Evolutionary conservation across 2,329 filamentous ascomycete species (phyloP).

Genomic region (Rhexocercosporidium sp.): DNA sequence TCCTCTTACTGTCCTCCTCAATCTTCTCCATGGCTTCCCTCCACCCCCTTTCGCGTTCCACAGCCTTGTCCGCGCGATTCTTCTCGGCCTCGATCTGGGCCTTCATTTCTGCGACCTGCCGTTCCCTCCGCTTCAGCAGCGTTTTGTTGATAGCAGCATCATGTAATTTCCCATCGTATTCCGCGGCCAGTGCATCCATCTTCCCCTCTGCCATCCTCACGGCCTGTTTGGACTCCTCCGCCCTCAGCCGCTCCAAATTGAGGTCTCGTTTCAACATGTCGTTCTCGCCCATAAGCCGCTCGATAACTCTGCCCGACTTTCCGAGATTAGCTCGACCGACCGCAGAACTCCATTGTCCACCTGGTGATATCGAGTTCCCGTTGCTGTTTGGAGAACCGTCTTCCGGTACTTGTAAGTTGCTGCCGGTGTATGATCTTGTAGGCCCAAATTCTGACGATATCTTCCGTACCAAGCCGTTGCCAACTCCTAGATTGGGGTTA

Average conservation of each 20-base stretch:
- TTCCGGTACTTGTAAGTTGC: constrained; percentile 17
- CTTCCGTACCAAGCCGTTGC: constrained; percentile 32
- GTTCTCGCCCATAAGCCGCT: constrained; percentile 80
- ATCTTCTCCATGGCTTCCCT: constrained; percentile 67
- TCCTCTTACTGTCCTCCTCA: constrained; percentile 61
- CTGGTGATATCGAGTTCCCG: constrained; percentile 13
- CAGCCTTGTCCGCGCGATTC: constrained; percentile 62
- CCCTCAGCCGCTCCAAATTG: constrained; percentile 65
- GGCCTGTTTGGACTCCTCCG: constrained; percentile 74
- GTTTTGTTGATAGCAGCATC: constrained; percentile 75
- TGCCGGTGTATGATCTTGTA: constrained; percentile 31
- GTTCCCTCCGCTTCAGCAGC: constrained; percentile 72
- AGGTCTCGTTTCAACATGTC: constrained; percentile 77
- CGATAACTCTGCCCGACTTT: constrained; percentile 80
- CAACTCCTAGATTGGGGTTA: constrained; percentile 28
- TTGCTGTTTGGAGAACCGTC: constrained; percentile 14
- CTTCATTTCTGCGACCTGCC: constrained; percentile 73
- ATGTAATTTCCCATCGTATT: constrained; percentile 72
- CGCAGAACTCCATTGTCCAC: constrained; percentile 63
- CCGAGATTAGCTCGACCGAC: constrained; percentile 73
- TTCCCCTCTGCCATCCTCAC: constrained; percentile 72
- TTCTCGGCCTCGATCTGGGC: constrained; percentile 68
- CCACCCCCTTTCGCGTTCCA: constrained; percentile 65
- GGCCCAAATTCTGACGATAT: constrained; percentile 42
- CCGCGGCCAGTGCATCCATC: constrained; percentile 69